Conservation (phyloP, 805 yeast species). For the Candida sithepensis region DNA sequence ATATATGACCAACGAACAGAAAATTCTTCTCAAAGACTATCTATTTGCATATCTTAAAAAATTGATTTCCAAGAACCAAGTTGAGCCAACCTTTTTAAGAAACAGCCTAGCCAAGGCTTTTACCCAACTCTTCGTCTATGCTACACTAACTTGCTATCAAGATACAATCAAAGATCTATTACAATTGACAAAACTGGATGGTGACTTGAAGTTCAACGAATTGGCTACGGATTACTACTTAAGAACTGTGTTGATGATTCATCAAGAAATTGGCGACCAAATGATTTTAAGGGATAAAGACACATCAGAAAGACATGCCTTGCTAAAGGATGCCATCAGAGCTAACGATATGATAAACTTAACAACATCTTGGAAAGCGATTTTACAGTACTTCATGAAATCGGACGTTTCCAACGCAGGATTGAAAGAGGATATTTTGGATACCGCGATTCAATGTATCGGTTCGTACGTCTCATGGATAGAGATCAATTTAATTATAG, state of each 20-base stretch:
- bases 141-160: slow-evolving; percentile 48
- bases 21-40: slow-evolving; percentile 41
- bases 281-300: slow-evolving; percentile 68
- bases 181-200: slow-evolving; percentile 29
- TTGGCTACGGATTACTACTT: slow-evolving; percentile 66
- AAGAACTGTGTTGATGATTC: slow-evolving; percentile 70
- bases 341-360: slow-evolving; percentile 65
- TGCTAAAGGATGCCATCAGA: slow-evolving; percentile 80
- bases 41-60: slow-evolving; percentile 43
- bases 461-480: slow-evolving; percentile 94
- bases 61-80: slow-evolving; percentile 18
- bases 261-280: slow-evolving; percentile 92
- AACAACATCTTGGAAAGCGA: slow-evolving; percentile 63
- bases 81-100: slow-evolving; percentile 42
- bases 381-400: slow-evolving; percentile 38
- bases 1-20: slow-evolving; percentile 41
- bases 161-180: slow-evolving; percentile 48
- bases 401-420: slow-evolving; percentile 19
- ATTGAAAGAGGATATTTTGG: slow-evolving; percentile 44
- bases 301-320: slow-evolving; percentile 59
- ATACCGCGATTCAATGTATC: slow-evolving; percentile 57
- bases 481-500: slow-evolving; percentile 70
- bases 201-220: slow-evolving; percentile 31
- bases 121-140: slow-evolving; percentile 46
- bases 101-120: slow-evolving; percentile 58